These are phyloP conservation scores for Dichotomopilus funicola DNA, from an alignment of 2,329 filamentous ascomycete genomes.

Conservation along the genomic window DNA sequence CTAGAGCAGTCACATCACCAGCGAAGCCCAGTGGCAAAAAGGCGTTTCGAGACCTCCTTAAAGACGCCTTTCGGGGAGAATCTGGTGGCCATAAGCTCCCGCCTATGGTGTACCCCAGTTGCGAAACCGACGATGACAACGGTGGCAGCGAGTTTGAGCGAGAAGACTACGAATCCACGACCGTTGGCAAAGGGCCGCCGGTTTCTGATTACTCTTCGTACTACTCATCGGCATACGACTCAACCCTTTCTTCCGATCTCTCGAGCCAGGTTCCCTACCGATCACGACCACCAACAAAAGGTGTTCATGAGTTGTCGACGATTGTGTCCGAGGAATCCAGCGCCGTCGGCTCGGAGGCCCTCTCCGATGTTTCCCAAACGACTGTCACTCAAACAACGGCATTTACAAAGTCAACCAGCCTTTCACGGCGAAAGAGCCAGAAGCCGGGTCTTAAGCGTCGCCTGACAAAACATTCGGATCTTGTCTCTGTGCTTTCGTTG, in stretches of 20 bases:
- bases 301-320: constrained; percentile 50
- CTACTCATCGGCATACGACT: constrained; percentile 27
- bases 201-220: constrained; percentile 27
- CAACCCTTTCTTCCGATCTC: constrained; percentile 23
- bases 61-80: constrained; percentile 57
- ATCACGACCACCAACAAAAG: constrained; percentile 45
- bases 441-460: constrained; percentile 59
- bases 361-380: constrained; percentile 43
- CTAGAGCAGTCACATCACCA: constrained; percentile 43
- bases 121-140: constrained; percentile 26
- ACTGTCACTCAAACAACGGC: constrained; percentile 49
- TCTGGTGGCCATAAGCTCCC: constrained; percentile 43
- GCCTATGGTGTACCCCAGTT: constrained; percentile 43
- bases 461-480: constrained; percentile 84
- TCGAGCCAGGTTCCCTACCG: constrained; percentile 21
- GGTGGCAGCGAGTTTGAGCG: constrained; percentile 17
- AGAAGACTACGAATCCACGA: constrained; percentile 24
- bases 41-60: constrained; percentile 51
- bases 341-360: constrained; percentile 42
- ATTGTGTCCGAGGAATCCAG: constrained; percentile 49
- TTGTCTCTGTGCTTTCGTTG: constrained; percentile 85
- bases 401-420: constrained; percentile 40
- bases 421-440: constrained; percentile 42
- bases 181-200: constrained; percentile 28
- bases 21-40: constrained; percentile 41